Base-by-base conservation (phyloP, 2,329 filamentous ascomycete species). In the Xylariales sp. region DNA sequence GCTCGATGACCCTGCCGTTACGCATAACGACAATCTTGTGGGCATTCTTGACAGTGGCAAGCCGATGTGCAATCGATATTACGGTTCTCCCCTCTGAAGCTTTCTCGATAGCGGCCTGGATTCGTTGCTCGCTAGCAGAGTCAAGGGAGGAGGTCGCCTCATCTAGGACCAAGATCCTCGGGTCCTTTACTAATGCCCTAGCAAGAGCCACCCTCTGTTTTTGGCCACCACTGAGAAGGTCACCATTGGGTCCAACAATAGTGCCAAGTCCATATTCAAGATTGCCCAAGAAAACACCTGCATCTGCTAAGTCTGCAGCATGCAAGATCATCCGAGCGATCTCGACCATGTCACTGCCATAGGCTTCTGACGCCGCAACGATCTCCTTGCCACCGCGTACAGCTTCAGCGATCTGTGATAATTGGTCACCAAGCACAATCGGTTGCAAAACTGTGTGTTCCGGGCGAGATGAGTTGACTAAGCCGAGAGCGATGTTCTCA, bases 1-100 rank as follows among this genome's bases (percentile, higher is more conserved):
- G 80, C 75, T 92, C 90, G 1, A 89, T 81, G 1, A 89, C 83
- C 39, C 80, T 78, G 0, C 90, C 90, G 50, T 86, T 82, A 3
- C 86, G 81, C 71, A 92, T 80, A 1, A 92, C 89, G 3, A 92
- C 80, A 55, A 92, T 92, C 62, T 87, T 85, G 68, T 92, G 86
- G 0, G 90, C 90, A 60, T 86, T 83, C 71, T 84, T 86, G 63
- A 90, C 85, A 0, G 87, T 90, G 0, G 85, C 85, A 2, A 90
- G 79, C 0, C 88, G 81, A 77, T 90, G 88, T 0, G 90, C 90
- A 63, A 92, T 90, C 9, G 88, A 84, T 63, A 93, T 87, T 0
- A 89, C 90, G 0, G 90, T 92, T n/a, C 89, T 74, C 1, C 76
- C 77, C 1, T 48, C 53, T 5, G 75, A 66, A 69, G 81, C 69